A percentile compares a stretch with the other conserved stretches of the same genome.
phyloP scores from a whole-genome alignment of 352 stramenopile genomes.

The Phytopythium montanum region DNA sequence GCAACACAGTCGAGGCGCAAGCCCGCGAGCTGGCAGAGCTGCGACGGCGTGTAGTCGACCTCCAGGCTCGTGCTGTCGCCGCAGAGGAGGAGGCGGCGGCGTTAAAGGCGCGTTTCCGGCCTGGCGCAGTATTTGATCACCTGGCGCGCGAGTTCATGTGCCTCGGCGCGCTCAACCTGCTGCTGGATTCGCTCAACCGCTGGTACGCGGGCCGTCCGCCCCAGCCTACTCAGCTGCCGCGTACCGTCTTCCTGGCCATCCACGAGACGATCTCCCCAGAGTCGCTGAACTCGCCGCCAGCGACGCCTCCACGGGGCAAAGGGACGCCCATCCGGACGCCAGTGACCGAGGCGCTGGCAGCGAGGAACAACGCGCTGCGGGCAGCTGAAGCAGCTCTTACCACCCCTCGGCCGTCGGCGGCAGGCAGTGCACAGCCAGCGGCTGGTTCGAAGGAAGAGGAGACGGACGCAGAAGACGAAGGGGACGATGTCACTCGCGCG shows the following conservation, averaged over 20 bases:
- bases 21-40: slow-evolving; percentile 26
- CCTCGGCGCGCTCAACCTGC: slow-evolving; percentile 22
- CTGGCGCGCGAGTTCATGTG: slow-evolving; percentile 31
- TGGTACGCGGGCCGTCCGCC: slow-evolving; percentile 6
- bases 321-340: slow-evolving; percentile 1
- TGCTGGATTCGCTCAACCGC: slow-evolving; percentile 19
- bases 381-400: background rate
- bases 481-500: background rate
- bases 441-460: background rate
- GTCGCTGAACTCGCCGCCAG: background rate
- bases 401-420: background rate
- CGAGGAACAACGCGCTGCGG: background rate
- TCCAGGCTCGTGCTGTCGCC: background rate
- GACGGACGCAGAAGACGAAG: background rate
- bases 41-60: slow-evolving; percentile 4
- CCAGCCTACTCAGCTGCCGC: background rate
- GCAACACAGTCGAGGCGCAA: slow-evolving; percentile 23
- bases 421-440: background rate
- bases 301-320: background rate
- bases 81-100: slow-evolving; percentile 7
- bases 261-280: background rate
- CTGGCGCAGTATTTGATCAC: slow-evolving; percentile 22
- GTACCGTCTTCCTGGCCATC: slow-evolving; percentile 2
- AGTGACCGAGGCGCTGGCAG: background rate
- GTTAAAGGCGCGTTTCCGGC: slow-evolving; percentile 10